Base-by-base conservation (phyloP, 805 yeast genomes). In the Lipomyces oligophaga region DNA sequence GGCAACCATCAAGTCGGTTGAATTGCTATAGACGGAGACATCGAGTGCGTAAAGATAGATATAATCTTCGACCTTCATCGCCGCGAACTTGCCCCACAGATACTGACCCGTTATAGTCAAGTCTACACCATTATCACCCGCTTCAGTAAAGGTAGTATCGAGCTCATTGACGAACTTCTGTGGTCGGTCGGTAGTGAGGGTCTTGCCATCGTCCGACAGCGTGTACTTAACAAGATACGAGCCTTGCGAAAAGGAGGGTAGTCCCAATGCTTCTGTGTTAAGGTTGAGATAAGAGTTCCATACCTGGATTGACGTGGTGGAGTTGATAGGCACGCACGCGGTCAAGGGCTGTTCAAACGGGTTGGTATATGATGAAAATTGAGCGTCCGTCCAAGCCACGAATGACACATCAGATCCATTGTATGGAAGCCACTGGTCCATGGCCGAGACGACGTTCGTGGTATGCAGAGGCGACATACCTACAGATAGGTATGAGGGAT, bases 401-500 rank as follows among this genome's bases (percentile, higher is more conserved):
- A n/a, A n/a, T n/a, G n/a, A n/a, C n/a, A n/a, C n/a, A n/a, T n/a
- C n/a, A n/a, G n/a, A n/a, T n/a, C n/a, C n/a, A n/a, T n/a, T n/a
- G n/a, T n/a, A n/a, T n/a, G n/a, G n/a, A n/a, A n/a, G n/a, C n/a
- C n/a, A n/a, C n/a, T n/a, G n/a, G n/a, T n/a, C n/a, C n/a, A n/a
- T n/a, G n/a, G n/a, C n/a, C n/a, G n/a, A n/a, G n/a, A n/a, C n/a
- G n/a, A n/a, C n/a, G n/a, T n/a, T n/a, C n/a, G n/a, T n/a, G n/a
- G n/a, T n/a, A n/a, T n/a, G n/a, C n/a, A n/a, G n/a, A n/a, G 42
- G 44, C 8, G 55, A 54, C 19, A 49, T 51, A 2, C 47, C 55
- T 19, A 40, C 49, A 15, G 37, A n/a, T 34, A 50, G 45, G 10
- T 45, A 47, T 2, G 37, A 46, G 22, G 30, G 8, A 18, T 38